Conservation (phyloP, 2,329 filamentous ascomycete genomes). For the Mariannaea elegans region DNA sequence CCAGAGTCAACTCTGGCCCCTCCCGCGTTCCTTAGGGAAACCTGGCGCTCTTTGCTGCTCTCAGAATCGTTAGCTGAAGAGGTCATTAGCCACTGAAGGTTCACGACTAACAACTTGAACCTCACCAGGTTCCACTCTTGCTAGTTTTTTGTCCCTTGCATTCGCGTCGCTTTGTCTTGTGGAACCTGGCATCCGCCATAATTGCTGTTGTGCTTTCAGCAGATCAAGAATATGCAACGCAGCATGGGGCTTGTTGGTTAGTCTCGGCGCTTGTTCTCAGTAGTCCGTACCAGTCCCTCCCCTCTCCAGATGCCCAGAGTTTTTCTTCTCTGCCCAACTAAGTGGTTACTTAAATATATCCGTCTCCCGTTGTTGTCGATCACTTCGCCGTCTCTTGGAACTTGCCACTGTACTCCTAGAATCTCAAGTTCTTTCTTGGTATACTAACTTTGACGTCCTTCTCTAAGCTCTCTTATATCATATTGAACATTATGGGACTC, state of each 20-base stretch:
- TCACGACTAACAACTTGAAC: constrained; percentile 21
- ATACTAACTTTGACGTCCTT: constrained; percentile 4
- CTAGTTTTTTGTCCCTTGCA: constrained; percentile 21
- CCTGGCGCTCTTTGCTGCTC: constrained; percentile 2
- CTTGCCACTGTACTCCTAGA: background rate
- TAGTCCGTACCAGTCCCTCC: background rate
- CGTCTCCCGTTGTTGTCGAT: constrained; percentile 3
- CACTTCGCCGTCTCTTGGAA: background rate
- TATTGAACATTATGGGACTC: constrained; percentile 38
- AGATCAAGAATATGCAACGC: too few species aligned
- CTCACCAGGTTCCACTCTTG: constrained; percentile 10
- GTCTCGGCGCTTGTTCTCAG: background rate
- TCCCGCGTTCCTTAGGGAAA: constrained; percentile 7
- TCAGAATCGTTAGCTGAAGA: background rate
- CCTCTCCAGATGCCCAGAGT: constrained; percentile 16
- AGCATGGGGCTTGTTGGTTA: background rate
- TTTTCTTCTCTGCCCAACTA: constrained; percentile 22
- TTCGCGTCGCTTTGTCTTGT: constrained; percentile 10
- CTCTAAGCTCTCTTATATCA: constrained; percentile 3
- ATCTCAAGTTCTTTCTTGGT: background rate
- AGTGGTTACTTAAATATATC: constrained; percentile 28
- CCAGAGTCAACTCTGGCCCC: background rate
- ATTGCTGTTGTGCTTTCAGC: background rate
- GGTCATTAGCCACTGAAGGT: constrained; percentile 19
- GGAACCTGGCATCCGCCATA: constrained; percentile 22